These are phyloP conservation scores for Parachaetomium inaequale DNA, from an alignment of 495 filamentous ascomycete genomes.

Conservation along the genomic window DNA sequence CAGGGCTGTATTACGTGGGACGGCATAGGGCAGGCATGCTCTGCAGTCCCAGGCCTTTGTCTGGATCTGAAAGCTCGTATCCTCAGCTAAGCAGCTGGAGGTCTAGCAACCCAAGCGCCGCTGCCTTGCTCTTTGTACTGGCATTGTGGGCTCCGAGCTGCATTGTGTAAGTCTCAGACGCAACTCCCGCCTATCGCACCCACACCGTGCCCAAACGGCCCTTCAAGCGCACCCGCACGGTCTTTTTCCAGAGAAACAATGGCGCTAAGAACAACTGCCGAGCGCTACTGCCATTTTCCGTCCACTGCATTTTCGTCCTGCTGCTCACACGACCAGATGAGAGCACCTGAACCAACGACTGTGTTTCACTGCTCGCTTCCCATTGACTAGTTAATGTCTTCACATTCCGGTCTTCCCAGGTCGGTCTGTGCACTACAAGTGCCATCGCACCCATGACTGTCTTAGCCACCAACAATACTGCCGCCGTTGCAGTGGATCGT, in stretches of 20 bases:
- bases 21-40: background rate
- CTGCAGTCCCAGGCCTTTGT: background rate
- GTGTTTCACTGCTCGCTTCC: background rate
- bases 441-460: background rate
- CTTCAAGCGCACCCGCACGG: background rate
- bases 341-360: background rate
- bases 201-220: background rate
- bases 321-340: background rate
- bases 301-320: background rate
- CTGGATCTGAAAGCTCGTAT: background rate
- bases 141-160: background rate
- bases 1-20: background rate
- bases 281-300: background rate
- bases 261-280: slow-evolving; percentile 4
- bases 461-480: slow-evolving; percentile 55
- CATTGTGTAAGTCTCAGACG: background rate
- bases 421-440: too few species aligned
- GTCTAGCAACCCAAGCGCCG: background rate
- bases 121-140: background rate
- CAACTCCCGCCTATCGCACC: background rate
- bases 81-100: background rate
- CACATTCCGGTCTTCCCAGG: too few species aligned
- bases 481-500: slow-evolving; percentile 69
- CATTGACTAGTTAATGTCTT: background rate
- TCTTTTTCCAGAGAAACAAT: background rate